Base-by-base conservation (phyloP, 164 flowering plant species). In the Vitis amurensis region DNA sequence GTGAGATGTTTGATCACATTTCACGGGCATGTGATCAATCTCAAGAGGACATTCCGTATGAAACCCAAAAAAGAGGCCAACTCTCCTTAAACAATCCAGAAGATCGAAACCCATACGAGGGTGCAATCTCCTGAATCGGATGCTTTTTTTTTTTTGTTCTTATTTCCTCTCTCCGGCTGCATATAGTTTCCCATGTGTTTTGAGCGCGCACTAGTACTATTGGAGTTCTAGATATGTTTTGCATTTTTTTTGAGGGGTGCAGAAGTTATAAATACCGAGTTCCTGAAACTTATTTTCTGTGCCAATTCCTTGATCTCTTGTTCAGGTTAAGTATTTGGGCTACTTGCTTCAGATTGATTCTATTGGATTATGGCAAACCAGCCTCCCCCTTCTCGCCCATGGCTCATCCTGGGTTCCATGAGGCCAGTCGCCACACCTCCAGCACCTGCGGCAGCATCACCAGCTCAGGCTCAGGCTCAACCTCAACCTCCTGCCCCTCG, bases 381-480 rank as follows among this genome's bases (percentile, higher is more conserved):
- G 19, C 82, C 77, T 0, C 59, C 72, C 3, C 70, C 59, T 5
- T 0, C 72, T 30, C 86, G 86, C 56, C 85, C 83, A 2, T 83
- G 82, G 86, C 74, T 76, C 30, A 81, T 86, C 57, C 50, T 84
- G 47, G 59, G 70, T 37, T 72, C 82, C 50, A 58, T 76, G 60
- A 31, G 59, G 59, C 60, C 23, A 70, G 23, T 19, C 23, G 23
- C 23, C 23, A 19, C 23, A 19, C 23, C 23, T 19, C 23, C 23
- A 19, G 23, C 23, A 19, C 23, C 23, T 19, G 23, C 23, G 23
- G 23, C 23, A 19, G 23, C 23, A 19, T 19, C 23, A 19, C 23
- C 23, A 19, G 23, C 23, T 19, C 23, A 27, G 23, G 23, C 23
- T 19, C 23, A 19, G 1, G 1, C 23, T 19, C 23, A 19, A 19